A percentile compares a stretch with the other conserved stretches of the same genome.
Conservation (phyloP, 805 yeast species). For the Cyberlindnera nakhonratchasimensis region DNA sequence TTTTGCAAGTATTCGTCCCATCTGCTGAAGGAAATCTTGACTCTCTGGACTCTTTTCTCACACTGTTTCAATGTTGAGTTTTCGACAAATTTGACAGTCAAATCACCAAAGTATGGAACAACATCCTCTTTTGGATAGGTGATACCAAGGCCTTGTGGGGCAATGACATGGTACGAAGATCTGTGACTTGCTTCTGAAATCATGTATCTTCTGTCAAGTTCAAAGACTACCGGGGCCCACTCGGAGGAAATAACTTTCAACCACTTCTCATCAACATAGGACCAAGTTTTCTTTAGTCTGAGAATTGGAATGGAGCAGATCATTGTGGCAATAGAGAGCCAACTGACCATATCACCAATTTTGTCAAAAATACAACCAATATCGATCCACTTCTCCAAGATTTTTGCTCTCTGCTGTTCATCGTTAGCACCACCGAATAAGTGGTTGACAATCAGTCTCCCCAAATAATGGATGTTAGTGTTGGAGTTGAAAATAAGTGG, state of each 20-base stretch:
- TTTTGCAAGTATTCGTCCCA: slow-evolving; percentile 72
- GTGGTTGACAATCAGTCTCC: slow-evolving; percentile 66
- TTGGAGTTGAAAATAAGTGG: slow-evolving; percentile 74
- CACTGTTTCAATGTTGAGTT: slow-evolving; percentile 48
- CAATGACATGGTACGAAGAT: slow-evolving; percentile 68
- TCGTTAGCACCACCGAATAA: slow-evolving; percentile 49
- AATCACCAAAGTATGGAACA: slow-evolving; percentile 89
- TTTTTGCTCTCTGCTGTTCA: slow-evolving; percentile 46
- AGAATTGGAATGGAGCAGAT: slow-evolving; percentile 80
- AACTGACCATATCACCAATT: slow-evolving; percentile 88
- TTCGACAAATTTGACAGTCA: slow-evolving; percentile 44
- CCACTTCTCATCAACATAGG: slow-evolving; percentile 55
- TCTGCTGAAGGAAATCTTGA: slow-evolving; percentile 68
- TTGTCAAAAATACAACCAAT: slow-evolving; percentile 75
- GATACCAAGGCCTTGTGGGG: slow-evolving; percentile 84
- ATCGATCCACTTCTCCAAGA: slow-evolving; percentile 80
- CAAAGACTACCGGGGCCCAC: slow-evolving; percentile 93
- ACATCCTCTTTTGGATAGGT: slow-evolving; percentile 71
- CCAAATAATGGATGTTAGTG: slow-evolving; percentile 70
- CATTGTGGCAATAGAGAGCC: slow-evolving; percentile 86
- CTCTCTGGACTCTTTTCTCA: slow-evolving; percentile 62
- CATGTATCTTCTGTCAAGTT: slow-evolving; percentile 72
- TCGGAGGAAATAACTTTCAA: slow-evolving; percentile 64
- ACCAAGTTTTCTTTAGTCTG: slow-evolving; percentile 74
- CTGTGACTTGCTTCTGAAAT: slow-evolving; percentile 53